A percentile compares a stretch with the other conserved stretches of the same genome.
These are phyloP conservation scores for Phoma sp. DNA, from an alignment of 2,329 filamentous ascomycete genomes.

Conservation along the genomic window DNA sequence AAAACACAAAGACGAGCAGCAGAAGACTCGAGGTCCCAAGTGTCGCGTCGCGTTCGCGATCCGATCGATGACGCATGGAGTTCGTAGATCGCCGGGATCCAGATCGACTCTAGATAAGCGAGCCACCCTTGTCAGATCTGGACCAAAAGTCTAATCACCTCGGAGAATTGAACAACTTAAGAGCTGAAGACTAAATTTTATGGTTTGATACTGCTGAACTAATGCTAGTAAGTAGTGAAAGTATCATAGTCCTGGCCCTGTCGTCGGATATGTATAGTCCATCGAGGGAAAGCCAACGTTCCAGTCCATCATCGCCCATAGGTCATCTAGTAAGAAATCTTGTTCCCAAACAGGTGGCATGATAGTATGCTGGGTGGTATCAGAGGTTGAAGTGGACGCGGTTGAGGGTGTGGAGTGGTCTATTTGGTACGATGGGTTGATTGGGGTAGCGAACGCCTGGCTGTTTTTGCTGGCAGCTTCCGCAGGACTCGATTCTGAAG, in stretches of 20 bases:
- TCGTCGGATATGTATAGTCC: background rate
- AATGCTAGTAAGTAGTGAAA: too few relatives aligned
- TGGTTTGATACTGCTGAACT: too few relatives aligned
- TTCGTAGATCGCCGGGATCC: conserved; percentile 31
- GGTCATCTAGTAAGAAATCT: conserved; percentile 6
- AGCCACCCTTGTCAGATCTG: conserved; percentile 16
- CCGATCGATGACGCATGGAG: conserved; percentile 42
- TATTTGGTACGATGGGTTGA: background rate
- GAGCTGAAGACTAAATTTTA: too few relatives aligned
- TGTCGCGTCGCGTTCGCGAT: conserved; percentile 28
- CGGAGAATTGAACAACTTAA: too few relatives aligned
- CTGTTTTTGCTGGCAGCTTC: too few relatives aligned
- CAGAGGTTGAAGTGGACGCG: background rate
- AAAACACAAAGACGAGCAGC: background rate
- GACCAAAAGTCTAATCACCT: too few relatives aligned
- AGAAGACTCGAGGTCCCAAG: background rate
- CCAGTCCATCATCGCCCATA: conserved; percentile 19
- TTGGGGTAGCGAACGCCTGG: background rate
- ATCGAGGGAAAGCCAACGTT: conserved; percentile 15
- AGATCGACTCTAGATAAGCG: conserved; percentile 36
- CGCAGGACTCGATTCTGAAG: background rate
- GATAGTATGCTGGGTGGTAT: background rate
- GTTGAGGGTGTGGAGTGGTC: background rate
- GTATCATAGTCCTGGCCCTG: background rate
- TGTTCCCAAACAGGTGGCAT: background rate